phyloP scores from a whole-genome alignment of 345 rosid species.

The Pistacia integerrima region DNA sequence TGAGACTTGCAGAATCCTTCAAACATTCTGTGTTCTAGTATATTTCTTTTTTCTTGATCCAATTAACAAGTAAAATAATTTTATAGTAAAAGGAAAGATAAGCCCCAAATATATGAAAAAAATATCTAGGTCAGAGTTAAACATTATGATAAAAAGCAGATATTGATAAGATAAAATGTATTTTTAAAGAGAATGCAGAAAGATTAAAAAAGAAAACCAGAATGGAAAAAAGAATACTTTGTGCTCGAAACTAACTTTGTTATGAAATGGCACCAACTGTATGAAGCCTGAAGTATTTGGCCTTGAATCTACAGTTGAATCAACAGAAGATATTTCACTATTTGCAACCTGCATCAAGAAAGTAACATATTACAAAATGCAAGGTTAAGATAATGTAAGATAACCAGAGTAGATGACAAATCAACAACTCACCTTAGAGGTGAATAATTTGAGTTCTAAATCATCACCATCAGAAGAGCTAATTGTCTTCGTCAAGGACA shows the following conservation, averaged over 20 bases:
- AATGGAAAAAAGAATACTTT: conserved; percentile 4
- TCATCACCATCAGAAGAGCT: conserved; percentile 58
- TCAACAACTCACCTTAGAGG: conserved; percentile 53
- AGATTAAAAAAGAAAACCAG: conserved; percentile 13
- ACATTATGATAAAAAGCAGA: neutral
- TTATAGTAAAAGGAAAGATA: neutral
- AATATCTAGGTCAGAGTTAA: neutral
- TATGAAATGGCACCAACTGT: conserved; percentile 28
- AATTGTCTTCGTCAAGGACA: conserved; percentile 48
- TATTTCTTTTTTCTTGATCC: neutral
- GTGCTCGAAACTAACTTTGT: conserved; percentile 32
- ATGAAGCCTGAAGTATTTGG: conserved; percentile 31
- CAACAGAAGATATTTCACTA: conserved; percentile 35
- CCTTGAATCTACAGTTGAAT: conserved; percentile 32
- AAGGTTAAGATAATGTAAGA: conserved; percentile 24
- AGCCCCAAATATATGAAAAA: neutral
- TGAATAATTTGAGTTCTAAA: conserved; percentile 42
- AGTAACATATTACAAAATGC: neutral
- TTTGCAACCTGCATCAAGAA: conserved; percentile 35
- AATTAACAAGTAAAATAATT: neutral
- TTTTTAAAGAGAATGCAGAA: neutral
- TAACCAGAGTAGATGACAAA: conserved; percentile 10
- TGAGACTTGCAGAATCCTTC: neutral
- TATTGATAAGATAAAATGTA: neutral
- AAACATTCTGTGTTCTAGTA: neutral